phyloP scores from a whole-genome alignment of 192 early-diverging fungal species.

The Coemansia sp. region DNA sequence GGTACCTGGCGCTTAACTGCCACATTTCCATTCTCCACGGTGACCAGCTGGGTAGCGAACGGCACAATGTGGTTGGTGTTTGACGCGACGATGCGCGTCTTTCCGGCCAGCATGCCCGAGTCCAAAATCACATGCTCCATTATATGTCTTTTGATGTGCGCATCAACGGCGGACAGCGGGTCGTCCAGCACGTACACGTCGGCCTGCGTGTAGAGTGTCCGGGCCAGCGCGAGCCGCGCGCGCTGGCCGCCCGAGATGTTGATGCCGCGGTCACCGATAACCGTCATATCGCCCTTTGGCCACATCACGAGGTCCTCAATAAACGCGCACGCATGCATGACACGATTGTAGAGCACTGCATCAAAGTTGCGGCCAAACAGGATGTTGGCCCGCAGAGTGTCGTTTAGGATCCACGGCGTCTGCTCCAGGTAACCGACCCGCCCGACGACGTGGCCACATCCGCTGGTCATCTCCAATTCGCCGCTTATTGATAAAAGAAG shows the following conservation, averaged over 20 bases:
- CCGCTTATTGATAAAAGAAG: constrained; percentile 62
- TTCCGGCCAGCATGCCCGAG: constrained; percentile 51
- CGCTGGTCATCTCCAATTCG: constrained; percentile 42
- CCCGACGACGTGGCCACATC: constrained; percentile 21
- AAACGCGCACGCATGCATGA: constrained; percentile 61
- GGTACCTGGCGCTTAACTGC: constrained; percentile 45
- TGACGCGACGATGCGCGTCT: constrained; percentile 48
- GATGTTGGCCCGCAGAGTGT: constrained; percentile 75
- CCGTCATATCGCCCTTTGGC: constrained; percentile 62
- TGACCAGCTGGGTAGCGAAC: constrained; percentile 19
- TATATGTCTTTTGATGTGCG: constrained; percentile 61
- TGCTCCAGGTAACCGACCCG: constrained; percentile 30
- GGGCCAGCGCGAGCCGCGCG: constrained; percentile 64
- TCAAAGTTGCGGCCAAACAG: constrained; percentile 70
- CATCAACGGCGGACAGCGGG: constrained; percentile 68
- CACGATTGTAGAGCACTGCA: constrained; percentile 56
- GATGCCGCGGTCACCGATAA: constrained; percentile 68
- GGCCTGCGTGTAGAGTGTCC: constrained; percentile 64
- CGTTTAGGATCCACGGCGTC: constrained; percentile 29
- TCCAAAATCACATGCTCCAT: constrained; percentile 60
- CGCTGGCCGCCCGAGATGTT: constrained; percentile 74
- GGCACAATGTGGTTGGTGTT: constrained; percentile 27
- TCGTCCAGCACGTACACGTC: constrained; percentile 73
- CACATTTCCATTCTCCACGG: constrained; percentile 13
- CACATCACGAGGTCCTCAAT: constrained; percentile 62